A percentile compares a stretch with the other conserved stretches of the same genome.
phyloP scores from a whole-genome alignment of 192 early-diverging fungal species.

The Entrophospora sp. region DNA sequence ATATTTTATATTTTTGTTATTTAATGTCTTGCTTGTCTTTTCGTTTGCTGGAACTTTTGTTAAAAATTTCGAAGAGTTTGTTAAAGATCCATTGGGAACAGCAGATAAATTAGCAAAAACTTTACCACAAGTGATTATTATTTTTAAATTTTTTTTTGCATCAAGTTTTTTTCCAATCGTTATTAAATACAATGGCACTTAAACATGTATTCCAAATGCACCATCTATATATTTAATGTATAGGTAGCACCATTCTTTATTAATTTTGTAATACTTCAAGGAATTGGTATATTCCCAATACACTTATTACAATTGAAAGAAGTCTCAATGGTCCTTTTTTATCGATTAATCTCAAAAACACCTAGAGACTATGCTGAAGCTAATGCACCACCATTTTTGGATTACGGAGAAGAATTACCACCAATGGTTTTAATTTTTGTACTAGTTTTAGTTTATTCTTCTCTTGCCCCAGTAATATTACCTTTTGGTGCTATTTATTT shows the following conservation, averaged over 20 bases:
- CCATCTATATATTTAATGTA: slow-evolving; percentile 1
- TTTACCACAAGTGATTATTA: slow-evolving; percentile 47
- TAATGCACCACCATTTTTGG: slow-evolving; percentile 57
- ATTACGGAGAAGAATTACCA: slow-evolving; percentile 63
- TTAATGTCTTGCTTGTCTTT: slow-evolving; percentile 70
- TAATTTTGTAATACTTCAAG: slow-evolving; percentile 63
- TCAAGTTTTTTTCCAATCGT: too few relatives aligned
- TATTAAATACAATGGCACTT: too few relatives aligned
- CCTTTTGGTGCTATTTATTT: slow-evolving; percentile 62
- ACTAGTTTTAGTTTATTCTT: slow-evolving; percentile 68
- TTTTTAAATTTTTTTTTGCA: too few relatives aligned
- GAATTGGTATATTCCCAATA: slow-evolving; percentile 60
- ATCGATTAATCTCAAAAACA: slow-evolving; percentile 54
- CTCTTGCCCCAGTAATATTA: slow-evolving; percentile 64
- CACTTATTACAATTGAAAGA: slow-evolving; percentile 61
- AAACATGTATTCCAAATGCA: too few relatives aligned
- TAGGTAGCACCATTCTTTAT: slow-evolving; percentile 72
- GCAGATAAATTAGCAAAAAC: slow-evolving; percentile 55
- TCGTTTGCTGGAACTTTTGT: slow-evolving; percentile 62
- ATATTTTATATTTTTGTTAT: slow-evolving; percentile 66
- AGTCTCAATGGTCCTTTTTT: slow-evolving; percentile 44
- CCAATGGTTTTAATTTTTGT: slow-evolving; percentile 64
- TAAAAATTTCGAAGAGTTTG: slow-evolving; percentile 51
- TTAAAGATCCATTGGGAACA: slow-evolving; percentile 53
- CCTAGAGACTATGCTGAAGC: slow-evolving; percentile 73